Percentiles rank a stretch among this genome's conserved stretches.
Conservation (phyloP, 345 rosid genomes). For the Boechera stricta region DNA sequence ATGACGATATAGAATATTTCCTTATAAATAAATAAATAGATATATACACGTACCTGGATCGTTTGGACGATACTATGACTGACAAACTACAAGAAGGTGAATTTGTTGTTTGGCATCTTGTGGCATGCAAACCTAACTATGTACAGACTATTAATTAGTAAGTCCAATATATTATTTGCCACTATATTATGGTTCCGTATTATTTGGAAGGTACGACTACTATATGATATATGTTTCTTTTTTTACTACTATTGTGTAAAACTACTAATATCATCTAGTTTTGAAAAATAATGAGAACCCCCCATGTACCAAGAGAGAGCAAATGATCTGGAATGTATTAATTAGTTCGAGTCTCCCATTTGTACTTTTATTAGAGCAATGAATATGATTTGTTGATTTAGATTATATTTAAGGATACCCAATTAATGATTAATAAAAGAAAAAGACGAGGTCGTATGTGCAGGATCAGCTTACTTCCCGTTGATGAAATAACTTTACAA, state of each 20-base stretch:
- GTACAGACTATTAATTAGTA: slow-evolving; percentile 32
- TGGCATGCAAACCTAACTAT: slow-evolving; percentile 52
- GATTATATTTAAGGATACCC: not conserved
- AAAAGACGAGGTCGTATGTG: slow-evolving; percentile 3
- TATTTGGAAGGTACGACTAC: slow-evolving; percentile 30
- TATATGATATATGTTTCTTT: not conserved
- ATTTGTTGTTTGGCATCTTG: slow-evolving; percentile 45
- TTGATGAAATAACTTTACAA: not conserved
- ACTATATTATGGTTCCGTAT: slow-evolving; percentile 31
- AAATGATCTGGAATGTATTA: not conserved
- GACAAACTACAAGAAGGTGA: slow-evolving; percentile 46
- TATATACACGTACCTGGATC: slow-evolving; percentile 26
- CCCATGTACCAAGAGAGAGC: slow-evolving; percentile 2
- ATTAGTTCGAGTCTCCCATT: not conserved
- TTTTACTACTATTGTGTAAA: not conserved
- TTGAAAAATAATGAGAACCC: not conserved
- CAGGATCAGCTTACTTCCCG: slow-evolving; percentile 27
- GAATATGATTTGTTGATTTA: not conserved
- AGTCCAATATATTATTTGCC: slow-evolving; percentile 17
- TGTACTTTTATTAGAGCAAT: not conserved
- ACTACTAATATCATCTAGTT: not conserved
- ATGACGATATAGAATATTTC: not conserved
- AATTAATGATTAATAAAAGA: not conserved
- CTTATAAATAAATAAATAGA: not conserved
- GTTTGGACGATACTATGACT: slow-evolving; percentile 38